These are phyloP conservation scores for Stachybotrys chlorohalonatus DNA, from an alignment of 2,329 filamentous ascomycete genomes.

Conservation along the genomic window DNA sequence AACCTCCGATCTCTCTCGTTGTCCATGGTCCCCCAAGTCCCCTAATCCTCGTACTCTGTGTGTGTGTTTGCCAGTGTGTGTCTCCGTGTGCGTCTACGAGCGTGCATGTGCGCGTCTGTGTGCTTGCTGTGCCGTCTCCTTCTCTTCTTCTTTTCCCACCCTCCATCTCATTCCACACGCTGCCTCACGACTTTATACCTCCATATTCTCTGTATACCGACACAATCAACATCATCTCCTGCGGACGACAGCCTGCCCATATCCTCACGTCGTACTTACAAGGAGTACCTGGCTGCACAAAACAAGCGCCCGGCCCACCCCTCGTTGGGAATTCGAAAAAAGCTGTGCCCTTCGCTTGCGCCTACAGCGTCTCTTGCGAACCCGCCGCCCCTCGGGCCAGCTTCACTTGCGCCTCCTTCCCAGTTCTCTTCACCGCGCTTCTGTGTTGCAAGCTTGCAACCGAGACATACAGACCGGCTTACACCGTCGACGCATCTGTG, in stretches of 20 bases:
- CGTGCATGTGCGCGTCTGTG: background rate
- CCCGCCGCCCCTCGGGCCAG: constrained; percentile 9
- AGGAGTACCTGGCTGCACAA: constrained; percentile 2
- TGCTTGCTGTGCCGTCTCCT: constrained; percentile 1
- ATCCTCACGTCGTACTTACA: background rate
- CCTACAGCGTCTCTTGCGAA: constrained; percentile 16
- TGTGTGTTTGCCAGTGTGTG: background rate
- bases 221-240: background rate
- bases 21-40: constrained; percentile 4
- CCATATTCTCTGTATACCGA: background rate
- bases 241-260: background rate
- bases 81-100: background rate
- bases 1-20: constrained; percentile 4
- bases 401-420: constrained; percentile 6
- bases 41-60: background rate
- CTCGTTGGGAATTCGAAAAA: constrained; percentile 3
- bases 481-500: background rate
- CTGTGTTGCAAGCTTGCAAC: constrained; percentile 12
- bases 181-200: background rate
- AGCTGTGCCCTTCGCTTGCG: constrained; percentile 12
- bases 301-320: constrained; percentile 7
- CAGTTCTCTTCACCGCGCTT: constrained; percentile 5
- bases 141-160: constrained; percentile 1
- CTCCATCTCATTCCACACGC: background rate
- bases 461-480: constrained; percentile 17